Percentiles rank a stretch among this genome's conserved stretches.
phyloP scores from a whole-genome alignment of 345 rosid genomes.

The Citrus australasica region DNA sequence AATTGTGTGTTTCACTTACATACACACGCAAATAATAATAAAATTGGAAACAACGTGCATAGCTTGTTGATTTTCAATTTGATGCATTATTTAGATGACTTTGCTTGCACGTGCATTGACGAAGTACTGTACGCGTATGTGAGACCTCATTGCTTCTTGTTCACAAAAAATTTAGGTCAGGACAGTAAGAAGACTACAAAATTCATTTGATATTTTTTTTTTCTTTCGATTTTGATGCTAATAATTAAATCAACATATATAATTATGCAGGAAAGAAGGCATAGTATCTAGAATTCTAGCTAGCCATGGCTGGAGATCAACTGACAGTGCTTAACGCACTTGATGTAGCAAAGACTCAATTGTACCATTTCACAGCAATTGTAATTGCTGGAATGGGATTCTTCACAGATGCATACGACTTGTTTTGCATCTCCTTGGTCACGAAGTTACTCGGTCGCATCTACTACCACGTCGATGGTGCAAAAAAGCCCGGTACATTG shows the following conservation, averaged over 20 bases:
- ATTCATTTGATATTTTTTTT: not conserved
- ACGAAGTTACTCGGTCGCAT: constrained; percentile 74
- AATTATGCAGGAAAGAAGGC: not conserved
- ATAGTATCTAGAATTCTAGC: not conserved
- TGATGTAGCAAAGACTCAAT: constrained; percentile 55
- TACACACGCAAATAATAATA: not conserved
- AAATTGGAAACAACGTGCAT: not conserved
- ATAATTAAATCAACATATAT: not conserved
- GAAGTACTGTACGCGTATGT: too few species aligned
- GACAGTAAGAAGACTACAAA: not conserved
- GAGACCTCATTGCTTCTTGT: not conserved
- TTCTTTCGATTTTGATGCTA: not conserved
- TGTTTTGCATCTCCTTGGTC: constrained; percentile 69
- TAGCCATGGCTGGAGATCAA: constrained; percentile 42
- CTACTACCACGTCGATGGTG: constrained; percentile 49
- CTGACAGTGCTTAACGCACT: constrained; percentile 52
- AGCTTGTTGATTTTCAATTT: not conserved
- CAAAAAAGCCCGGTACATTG: constrained; percentile 47
- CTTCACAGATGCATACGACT: constrained; percentile 80
- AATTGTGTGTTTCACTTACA: not conserved
- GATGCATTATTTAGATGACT: not conserved
- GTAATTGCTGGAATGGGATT: constrained; percentile 84
- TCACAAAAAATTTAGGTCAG: not conserved
- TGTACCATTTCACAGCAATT: constrained; percentile 58
- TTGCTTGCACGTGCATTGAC: not conserved